Conservation (phyloP, 768 basidiomycete genomes). For the Amanita pseudoporphyria region DNA sequence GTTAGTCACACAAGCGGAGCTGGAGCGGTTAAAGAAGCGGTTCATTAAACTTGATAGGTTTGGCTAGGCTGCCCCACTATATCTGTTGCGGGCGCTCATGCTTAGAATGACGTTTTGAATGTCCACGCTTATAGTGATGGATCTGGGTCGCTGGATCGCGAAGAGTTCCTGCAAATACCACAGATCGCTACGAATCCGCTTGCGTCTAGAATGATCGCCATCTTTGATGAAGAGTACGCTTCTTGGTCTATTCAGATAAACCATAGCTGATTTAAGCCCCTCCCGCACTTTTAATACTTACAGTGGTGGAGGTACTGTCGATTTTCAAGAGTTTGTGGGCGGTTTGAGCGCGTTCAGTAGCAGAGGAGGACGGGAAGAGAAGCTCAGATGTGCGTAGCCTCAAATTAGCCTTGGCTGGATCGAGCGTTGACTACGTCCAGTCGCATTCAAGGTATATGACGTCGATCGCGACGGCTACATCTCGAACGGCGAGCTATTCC, state of each 20-base stretch:
- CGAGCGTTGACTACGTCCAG: constrained; percentile 30
- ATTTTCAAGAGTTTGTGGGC: constrained; percentile 98
- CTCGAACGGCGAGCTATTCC: constrained; percentile 96
- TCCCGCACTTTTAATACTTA: constrained; percentile 2
- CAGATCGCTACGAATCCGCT: constrained; percentile 98
- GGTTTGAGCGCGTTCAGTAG: constrained; percentile 97
- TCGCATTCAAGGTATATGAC: constrained; percentile 99
- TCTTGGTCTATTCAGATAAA: constrained; percentile 1
- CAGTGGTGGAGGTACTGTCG: constrained; percentile 96
- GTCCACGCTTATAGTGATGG: constrained; percentile 58
- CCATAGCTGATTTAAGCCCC: not conserved
- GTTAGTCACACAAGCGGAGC: constrained; percentile 86
- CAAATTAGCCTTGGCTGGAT: constrained; percentile 9
- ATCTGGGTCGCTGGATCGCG: constrained; percentile 95
- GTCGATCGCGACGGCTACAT: constrained; percentile 97
- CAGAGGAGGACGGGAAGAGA: constrained; percentile 94
- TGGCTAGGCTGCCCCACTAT: constrained; percentile 8
- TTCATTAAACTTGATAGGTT: constrained; percentile 99
- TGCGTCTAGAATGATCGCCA: constrained; percentile 96
- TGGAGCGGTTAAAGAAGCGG: constrained; percentile 94
- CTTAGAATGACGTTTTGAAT: not conserved
- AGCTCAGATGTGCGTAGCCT: constrained; percentile 71
- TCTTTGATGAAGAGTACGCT: constrained; percentile 97
- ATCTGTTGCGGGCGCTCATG: too few relatives aligned
- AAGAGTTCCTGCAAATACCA: constrained; percentile 98